Conservation (phyloP, 345 rosid genomes). For the Gossypium rotundifolium region DNA sequence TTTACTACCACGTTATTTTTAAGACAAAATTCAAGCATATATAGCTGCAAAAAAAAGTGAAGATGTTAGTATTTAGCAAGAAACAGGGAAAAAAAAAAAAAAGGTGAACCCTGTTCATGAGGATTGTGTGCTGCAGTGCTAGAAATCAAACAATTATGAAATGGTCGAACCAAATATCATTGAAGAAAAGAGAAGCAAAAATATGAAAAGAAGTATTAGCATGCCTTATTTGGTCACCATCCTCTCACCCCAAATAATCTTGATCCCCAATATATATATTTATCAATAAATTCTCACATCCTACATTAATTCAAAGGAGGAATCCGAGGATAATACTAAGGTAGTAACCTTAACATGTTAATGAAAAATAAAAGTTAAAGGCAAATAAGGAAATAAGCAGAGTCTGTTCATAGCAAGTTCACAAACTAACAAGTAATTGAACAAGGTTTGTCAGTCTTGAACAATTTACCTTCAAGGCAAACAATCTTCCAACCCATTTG, state of each 20-base stretch:
- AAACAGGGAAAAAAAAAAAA: not conserved
- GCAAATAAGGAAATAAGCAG: not conserved
- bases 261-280: not conserved
- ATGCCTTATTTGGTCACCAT: not conserved
- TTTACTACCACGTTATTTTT: not conserved
- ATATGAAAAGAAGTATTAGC: not conserved
- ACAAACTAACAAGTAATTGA: not conserved
- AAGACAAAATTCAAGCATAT: not conserved
- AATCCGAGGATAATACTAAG: not conserved
- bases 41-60: not conserved
- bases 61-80: not conserved
- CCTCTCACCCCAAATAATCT: not conserved
- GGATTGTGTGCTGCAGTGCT: not conserved
- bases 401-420: not conserved
- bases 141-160: conserved; percentile 1
- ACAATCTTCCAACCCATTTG: conserved; percentile 82
- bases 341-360: not conserved
- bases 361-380: not conserved
- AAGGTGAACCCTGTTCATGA: not conserved
- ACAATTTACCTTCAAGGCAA: conserved; percentile 74
- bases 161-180: not conserved
- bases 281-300: not conserved
- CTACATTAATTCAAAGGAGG: not conserved
- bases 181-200: conserved; percentile 4
- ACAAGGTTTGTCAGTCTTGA: not conserved